Base-by-base conservation (phyloP, 306 rosid genomes). In the Acmispon strigosus region DNA sequence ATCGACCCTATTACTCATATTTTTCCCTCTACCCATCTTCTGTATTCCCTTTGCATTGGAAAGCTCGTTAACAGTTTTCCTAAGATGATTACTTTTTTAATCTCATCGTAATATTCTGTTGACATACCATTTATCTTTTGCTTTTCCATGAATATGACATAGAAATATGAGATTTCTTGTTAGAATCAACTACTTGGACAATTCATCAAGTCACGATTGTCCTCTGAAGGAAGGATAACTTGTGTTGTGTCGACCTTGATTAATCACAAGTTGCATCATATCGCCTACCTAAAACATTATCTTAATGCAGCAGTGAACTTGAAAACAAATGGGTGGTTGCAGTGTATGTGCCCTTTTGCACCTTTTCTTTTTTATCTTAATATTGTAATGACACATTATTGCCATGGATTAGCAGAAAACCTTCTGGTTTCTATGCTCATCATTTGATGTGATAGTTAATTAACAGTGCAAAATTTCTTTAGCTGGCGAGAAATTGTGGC, bases 301-400 rank as follows among this genome's bases (percentile, higher is more conserved):
- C 82, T 66, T 54, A 67, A 44, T 13, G 78, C 20, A 54, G 56
- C 52, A 50, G 60, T 37, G 55, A 47, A 59, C 60, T 59, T 75
- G 45, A 78, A 72, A 51, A 42, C 66, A 69, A 75, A 58, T 24
- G 85, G 45, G 84, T 84, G 70, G 88, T 82, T 84, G 69, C 82
- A 70, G 54, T 75, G 50, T 61, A 44, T 53, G 56, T 39, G 22
- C 66, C 78, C 37, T 17, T 52, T 34, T 62, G 36, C 43, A 39
- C 19, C 74, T 72, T 76, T 71, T 29, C 37, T 70, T 32, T 74
- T 8, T 27, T 27, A 27, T 27, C 32, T 2, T 27, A 27, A 27
- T 27, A 27, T 70, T 55, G 69, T 37, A 72, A 59, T 7, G 49
- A 72, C 24, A 51, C 69, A 55, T 62, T 47, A 70, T 57, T 62